phyloP scores from a whole-genome alignment of 805 yeast genomes.

The Metschnikowia corniflorae region DNA sequence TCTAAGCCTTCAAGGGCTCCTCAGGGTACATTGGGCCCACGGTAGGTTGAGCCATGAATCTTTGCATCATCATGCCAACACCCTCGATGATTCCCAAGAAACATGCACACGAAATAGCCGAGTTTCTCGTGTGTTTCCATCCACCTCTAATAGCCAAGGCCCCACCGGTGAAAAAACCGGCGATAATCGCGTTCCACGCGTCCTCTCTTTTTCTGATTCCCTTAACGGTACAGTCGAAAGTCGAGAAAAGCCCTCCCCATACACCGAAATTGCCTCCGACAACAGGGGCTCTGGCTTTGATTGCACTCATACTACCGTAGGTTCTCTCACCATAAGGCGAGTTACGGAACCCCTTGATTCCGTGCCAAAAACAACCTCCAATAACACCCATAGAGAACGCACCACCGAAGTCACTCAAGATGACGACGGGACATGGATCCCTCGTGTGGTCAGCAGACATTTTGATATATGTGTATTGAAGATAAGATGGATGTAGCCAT shows the following conservation, averaged over 20 bases:
- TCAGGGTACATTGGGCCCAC: conserved; percentile 46
- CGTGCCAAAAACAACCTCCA: conserved; percentile 99
- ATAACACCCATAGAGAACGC: conserved; percentile 99
- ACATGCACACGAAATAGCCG: conserved; percentile 97
- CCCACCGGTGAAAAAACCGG: conserved; percentile 98
- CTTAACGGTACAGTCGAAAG: conserved; percentile 93
- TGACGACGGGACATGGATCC: conserved; percentile 98
- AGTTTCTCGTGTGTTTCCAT: conserved; percentile 92
- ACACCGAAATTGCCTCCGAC: conserved; percentile 99
- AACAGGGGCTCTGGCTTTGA: conserved; percentile 95
- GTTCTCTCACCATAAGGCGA: conserved; percentile 96
- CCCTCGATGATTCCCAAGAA: conserved; percentile 96
- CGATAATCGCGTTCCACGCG: conserved; percentile 96
- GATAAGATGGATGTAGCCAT: too few relatives aligned
- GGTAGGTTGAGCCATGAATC: conserved; percentile 76
- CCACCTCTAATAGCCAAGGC: conserved; percentile 98
- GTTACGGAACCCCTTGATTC: conserved; percentile 96
- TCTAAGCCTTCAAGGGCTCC: conserved; percentile 38
- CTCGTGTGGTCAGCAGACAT: conserved; percentile 97
- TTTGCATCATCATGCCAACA: conserved; percentile 93
- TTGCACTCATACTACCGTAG: conserved; percentile 82
- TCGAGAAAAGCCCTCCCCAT: conserved; percentile 98
- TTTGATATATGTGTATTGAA: too few relatives aligned
- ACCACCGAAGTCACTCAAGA: conserved; percentile 96
- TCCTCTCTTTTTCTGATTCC: conserved; percentile 97